A percentile compares a stretch with the other conserved stretches of the same genome.
These are phyloP conservation scores for Suillus alpinus DNA, from an alignment of 768 basidiomycete species.

Conservation along the genomic window DNA sequence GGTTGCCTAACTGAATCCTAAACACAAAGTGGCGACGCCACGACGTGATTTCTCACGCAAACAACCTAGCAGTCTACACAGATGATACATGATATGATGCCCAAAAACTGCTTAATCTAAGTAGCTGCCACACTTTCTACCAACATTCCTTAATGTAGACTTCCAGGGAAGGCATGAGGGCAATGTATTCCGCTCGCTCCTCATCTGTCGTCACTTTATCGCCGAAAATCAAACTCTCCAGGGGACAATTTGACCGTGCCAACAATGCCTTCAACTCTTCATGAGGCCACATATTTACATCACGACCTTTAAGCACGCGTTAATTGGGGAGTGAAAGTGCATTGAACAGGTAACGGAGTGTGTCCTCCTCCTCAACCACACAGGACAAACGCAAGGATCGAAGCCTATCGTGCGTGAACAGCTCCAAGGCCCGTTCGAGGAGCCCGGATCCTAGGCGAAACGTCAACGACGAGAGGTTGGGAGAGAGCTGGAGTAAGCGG, in stretches of 20 bases:
- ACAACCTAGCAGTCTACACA: neutral
- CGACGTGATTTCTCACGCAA: neutral
- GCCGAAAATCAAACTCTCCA: too few species aligned
- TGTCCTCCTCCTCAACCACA: neutral
- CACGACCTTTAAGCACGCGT: too few species aligned
- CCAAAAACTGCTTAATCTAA: too few species aligned
- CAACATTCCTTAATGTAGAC: too few species aligned
- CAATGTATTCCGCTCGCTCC: too few species aligned
- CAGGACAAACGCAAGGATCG: constrained; percentile 13
- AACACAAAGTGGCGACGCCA: neutral
- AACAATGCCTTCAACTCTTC: too few species aligned
- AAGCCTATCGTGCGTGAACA: constrained; percentile 10
- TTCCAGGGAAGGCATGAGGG: too few species aligned
- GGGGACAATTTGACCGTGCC: too few species aligned
- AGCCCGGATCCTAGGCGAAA: neutral
- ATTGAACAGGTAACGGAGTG: constrained; percentile 4
- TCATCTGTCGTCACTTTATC: too few species aligned
- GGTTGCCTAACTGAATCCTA: neutral
- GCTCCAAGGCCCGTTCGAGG: neutral
- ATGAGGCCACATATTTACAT: too few species aligned
- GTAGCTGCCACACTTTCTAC: too few species aligned
- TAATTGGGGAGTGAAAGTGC: constrained; percentile 11
- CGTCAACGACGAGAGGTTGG: constrained; percentile 10
- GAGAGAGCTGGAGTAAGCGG: constrained; percentile 16
- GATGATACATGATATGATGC: neutral